These are phyloP conservation scores for Tetragonia tetragonoides DNA, from an alignment of 148 eudicot species.

Conservation along the genomic window DNA sequence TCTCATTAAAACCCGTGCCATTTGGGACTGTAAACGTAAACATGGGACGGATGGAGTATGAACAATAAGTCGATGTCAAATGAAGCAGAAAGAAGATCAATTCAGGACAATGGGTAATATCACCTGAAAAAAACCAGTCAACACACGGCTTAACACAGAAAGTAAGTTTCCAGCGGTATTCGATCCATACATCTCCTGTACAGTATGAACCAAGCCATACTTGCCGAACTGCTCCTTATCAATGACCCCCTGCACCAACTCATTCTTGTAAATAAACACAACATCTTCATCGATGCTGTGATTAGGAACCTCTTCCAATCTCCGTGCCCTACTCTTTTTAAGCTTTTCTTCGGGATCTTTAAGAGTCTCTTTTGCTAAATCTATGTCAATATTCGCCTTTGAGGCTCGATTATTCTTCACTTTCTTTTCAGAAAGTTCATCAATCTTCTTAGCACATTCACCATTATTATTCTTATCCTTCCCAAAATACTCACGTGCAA, in stretches of 20 bases:
- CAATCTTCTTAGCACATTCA: slow-evolving; percentile 8
- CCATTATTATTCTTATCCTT: slow-evolving; percentile 35
- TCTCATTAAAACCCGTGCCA: too few relatives aligned
- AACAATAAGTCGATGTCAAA: too few relatives aligned
- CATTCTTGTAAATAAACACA: slow-evolving; percentile 73
- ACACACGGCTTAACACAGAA: slow-evolving; percentile 82
- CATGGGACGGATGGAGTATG: too few relatives aligned
- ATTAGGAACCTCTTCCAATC: slow-evolving; percentile 10
- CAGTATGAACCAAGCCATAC: slow-evolving; percentile 93
- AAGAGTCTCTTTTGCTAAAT: slow-evolving; percentile 12
- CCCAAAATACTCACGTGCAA: slow-evolving; percentile 74
- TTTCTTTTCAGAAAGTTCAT: slow-evolving; percentile 14
- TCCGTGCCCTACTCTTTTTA: slow-evolving; percentile 21
- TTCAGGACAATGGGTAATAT: neutral
- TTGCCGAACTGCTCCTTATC: slow-evolving; percentile 99
- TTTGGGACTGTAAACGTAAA: too few relatives aligned
- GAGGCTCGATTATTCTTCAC: slow-evolving; percentile 16
- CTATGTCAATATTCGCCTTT: slow-evolving; percentile 22
- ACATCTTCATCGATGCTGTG: slow-evolving; percentile 61
- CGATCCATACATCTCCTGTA: slow-evolving; percentile 93
- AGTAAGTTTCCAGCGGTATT: slow-evolving; percentile 79
- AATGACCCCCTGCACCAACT: slow-evolving; percentile 91
- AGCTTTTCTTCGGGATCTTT: slow-evolving; percentile 20
- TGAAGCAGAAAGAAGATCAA: neutral
- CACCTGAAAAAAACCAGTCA: slow-evolving; percentile 81